phyloP scores from a whole-genome alignment of 2,329 filamentous ascomycete species.

The Catunica adiposa region DNA sequence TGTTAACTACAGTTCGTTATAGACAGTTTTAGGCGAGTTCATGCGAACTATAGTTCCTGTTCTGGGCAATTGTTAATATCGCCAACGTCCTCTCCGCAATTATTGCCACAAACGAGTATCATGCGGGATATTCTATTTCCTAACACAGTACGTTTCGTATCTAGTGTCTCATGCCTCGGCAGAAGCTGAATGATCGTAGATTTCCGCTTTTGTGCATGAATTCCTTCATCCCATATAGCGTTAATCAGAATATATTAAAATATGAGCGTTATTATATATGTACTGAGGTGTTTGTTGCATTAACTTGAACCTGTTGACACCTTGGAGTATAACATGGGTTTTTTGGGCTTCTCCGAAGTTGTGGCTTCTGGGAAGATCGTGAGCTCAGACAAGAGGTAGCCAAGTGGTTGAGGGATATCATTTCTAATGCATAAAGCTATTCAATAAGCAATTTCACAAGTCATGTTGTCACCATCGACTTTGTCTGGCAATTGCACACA shows the following conservation, averaged over 20 bases:
- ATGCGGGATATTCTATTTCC: too few relatives aligned
- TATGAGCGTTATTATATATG: not conserved
- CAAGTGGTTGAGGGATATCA: not conserved
- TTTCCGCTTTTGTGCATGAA: constrained; percentile 2
- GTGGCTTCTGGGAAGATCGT: too few relatives aligned
- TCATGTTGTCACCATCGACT: not conserved
- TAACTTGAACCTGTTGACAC: not conserved
- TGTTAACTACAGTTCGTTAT: not conserved
- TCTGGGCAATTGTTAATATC: too few relatives aligned
- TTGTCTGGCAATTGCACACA: not conserved
- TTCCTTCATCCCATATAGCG: not conserved
- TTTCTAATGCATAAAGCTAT: not conserved
- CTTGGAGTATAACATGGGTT: too few relatives aligned
- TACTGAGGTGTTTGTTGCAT: not conserved
- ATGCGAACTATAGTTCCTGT: constrained; percentile 2
- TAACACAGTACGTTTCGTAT: not conserved
- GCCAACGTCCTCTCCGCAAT: not conserved
- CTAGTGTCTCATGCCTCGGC: not conserved
- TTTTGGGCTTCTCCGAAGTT: too few relatives aligned
- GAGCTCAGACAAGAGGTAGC: not conserved
- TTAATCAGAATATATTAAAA: not conserved
- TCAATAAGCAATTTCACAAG: not conserved
- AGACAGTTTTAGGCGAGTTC: not conserved
- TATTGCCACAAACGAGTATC: too few relatives aligned
- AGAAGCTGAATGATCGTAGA: not conserved